Evolutionary conservation across 768 basidiomycete genomes (phyloP).

Genomic region (Suillus sp.): DNA sequence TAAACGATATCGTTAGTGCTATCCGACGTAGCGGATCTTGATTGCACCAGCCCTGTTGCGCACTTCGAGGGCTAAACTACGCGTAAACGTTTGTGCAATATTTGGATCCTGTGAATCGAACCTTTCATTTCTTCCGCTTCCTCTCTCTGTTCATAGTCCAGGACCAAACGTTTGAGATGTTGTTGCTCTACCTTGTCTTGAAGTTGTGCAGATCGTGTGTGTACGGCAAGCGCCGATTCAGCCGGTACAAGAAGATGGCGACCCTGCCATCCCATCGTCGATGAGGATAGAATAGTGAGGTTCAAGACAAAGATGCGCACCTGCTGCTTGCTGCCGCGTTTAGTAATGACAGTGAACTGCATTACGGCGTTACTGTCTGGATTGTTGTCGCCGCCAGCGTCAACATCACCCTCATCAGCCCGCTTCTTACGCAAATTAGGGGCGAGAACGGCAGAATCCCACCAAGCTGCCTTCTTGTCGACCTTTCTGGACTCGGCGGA

Average conservation of each 20-base stretch:
- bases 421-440: slow-evolving; percentile 67
- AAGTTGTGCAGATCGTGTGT: slow-evolving; percentile 87
- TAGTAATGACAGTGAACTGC: slow-evolving; percentile 92
- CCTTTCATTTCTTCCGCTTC: slow-evolving; percentile 84
- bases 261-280: slow-evolving; percentile 45
- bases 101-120: slow-evolving; percentile 25
- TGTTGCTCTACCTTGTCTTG: slow-evolving; percentile 97
- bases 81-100: slow-evolving; percentile 1
- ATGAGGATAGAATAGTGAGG: slow-evolving; percentile 18
- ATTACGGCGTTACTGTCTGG: slow-evolving; percentile 50
- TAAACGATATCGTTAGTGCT: slow-evolving; percentile 24
- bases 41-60: slow-evolving; percentile 67
- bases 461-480: slow-evolving; percentile 87
- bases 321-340: slow-evolving; percentile 92
- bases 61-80: slow-evolving; percentile 59
- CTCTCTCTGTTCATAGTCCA: slow-evolving; percentile 89
- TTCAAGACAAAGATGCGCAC: slow-evolving; percentile 42
- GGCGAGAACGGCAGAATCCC: slow-evolving; percentile 85
- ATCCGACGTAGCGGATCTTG: slow-evolving; percentile 80
- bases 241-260: slow-evolving; percentile 90
- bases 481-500: slow-evolving; percentile 82
- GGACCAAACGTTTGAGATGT: slow-evolving; percentile 92
- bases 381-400: slow-evolving; percentile 41
- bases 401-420: slow-evolving; percentile 58
- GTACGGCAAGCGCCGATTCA: slow-evolving; percentile 84